Evolutionary conservation across 1,284 basidiomycete genomes (phyloP).

Genomic region (Tausonia pullulans): DNA sequence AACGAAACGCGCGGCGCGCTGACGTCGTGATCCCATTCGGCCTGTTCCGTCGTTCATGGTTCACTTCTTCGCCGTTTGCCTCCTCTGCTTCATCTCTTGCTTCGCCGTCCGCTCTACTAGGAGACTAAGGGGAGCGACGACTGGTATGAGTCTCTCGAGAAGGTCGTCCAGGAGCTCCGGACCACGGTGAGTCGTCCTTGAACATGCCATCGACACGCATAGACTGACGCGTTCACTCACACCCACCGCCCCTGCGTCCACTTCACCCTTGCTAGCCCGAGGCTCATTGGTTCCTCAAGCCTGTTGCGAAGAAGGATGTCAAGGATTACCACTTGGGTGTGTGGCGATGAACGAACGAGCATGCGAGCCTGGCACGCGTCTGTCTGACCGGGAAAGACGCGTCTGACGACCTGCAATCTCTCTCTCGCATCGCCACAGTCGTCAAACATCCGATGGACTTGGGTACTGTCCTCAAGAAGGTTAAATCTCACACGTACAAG

Average conservation of each 20-base stretch:
- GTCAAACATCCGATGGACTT: constrained; percentile 90
- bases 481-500: constrained; percentile 83
- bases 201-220: constrained; percentile 12
- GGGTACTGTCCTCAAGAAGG: constrained; percentile 79
- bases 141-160: constrained; percentile 84
- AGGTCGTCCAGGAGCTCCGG: constrained; percentile 68
- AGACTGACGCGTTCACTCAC: not conserved
- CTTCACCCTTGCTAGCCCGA: constrained; percentile 48
- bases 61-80: not conserved
- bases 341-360: not conserved
- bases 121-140: constrained; percentile 69
- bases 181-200: constrained; percentile 48
- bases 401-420: not conserved
- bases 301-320: constrained; percentile 71
- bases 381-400: constrained; percentile 23
- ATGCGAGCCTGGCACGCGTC: no score
- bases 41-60: not conserved
- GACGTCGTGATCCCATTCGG: not conserved
- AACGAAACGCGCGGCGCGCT: not conserved
- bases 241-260: constrained; percentile 37
- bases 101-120: constrained; percentile 24
- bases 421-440: constrained; percentile 42
- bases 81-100: not conserved
- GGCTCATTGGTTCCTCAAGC: constrained; percentile 76
- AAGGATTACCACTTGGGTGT: constrained; percentile 60